These are phyloP conservation scores for Flueggea neowawraea DNA, from an alignment of 441 rosid species.

Conservation along the genomic window DNA sequence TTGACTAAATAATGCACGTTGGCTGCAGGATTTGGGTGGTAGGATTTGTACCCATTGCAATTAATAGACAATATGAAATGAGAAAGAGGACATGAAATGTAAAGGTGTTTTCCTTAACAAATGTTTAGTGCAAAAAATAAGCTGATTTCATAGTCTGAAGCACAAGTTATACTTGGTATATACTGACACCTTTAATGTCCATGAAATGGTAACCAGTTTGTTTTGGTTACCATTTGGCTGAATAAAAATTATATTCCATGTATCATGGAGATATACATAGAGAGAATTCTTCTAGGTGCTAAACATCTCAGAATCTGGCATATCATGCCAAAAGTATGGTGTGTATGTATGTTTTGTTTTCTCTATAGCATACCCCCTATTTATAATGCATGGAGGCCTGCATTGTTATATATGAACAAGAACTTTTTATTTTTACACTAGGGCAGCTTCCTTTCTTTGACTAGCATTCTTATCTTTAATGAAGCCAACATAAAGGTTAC, in stretches of 20 bases:
- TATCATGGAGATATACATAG: slow-evolving; percentile 12
- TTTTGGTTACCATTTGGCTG: no score
- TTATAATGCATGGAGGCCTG: slow-evolving; percentile 5
- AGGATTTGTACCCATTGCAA: no score
- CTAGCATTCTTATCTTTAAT: slow-evolving; percentile 33
- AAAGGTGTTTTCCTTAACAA: no score
- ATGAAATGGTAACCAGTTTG: no score
- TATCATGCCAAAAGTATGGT: slow-evolving; percentile 21
- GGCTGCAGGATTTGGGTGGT: no score
- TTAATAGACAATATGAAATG: no score
- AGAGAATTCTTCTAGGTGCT: slow-evolving; percentile 2
- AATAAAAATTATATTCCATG: slow-evolving; percentile 1
- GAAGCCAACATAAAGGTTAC: slow-evolving; percentile 62
- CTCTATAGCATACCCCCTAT: background rate
- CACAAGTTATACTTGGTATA: no score
- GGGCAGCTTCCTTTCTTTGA: slow-evolving; percentile 44
- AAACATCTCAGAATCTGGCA: slow-evolving; percentile 16
- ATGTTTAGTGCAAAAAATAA: no score
- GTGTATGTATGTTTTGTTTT: background rate
- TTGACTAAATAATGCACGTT: no score
- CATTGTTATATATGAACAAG: slow-evolving; percentile 13
- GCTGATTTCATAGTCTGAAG: no score
- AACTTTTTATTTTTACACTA: slow-evolving; percentile 29
- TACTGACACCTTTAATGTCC: no score
- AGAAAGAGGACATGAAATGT: no score